Percentiles rank a stretch among this genome's conserved stretches.
phyloP scores from a whole-genome alignment of 768 basidiomycete genomes.

The Russula vinacea region DNA sequence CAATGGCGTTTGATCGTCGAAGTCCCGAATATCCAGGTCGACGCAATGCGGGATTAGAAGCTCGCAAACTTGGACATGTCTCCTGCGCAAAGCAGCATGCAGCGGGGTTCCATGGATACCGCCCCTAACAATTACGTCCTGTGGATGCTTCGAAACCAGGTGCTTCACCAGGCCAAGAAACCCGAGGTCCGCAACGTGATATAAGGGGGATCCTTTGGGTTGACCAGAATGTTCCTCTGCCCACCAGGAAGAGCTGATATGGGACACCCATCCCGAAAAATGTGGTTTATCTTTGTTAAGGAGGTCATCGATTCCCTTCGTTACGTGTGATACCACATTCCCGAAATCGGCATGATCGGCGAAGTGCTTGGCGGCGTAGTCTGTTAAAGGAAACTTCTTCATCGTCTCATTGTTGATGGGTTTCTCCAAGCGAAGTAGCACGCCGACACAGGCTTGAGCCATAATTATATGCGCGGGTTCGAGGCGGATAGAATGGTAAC shows the following conservation, averaged over 20 bases:
- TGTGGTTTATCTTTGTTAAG: not conserved
- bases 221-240: not conserved
- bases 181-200: not conserved
- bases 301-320: not conserved
- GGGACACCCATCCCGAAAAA: not conserved
- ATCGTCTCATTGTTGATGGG: not conserved
- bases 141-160: not conserved
- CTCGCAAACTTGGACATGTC: not conserved
- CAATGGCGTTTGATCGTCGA: not conserved
- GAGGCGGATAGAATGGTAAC: not conserved
- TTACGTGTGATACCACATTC: not conserved
- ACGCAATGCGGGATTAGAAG: not conserved
- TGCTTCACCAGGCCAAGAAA: not conserved
- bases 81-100: not conserved
- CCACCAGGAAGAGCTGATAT: conserved; percentile 8
- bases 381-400: not conserved
- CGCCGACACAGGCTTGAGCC: not conserved
- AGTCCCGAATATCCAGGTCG: not conserved
- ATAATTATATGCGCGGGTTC: not conserved
- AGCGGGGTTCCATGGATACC: not conserved
- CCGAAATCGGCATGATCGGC: conserved; percentile 1
- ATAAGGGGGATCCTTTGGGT: not conserved
- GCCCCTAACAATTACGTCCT: not conserved
- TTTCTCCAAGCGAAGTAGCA: not conserved
- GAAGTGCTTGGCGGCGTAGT: conserved; percentile 6